Percentiles rank a stretch among this genome's conserved stretches.
Evolutionary conservation across 495 filamentous ascomycete genomes (phyloP).

Genomic region (Hypoxylon cercidicola): DNA sequence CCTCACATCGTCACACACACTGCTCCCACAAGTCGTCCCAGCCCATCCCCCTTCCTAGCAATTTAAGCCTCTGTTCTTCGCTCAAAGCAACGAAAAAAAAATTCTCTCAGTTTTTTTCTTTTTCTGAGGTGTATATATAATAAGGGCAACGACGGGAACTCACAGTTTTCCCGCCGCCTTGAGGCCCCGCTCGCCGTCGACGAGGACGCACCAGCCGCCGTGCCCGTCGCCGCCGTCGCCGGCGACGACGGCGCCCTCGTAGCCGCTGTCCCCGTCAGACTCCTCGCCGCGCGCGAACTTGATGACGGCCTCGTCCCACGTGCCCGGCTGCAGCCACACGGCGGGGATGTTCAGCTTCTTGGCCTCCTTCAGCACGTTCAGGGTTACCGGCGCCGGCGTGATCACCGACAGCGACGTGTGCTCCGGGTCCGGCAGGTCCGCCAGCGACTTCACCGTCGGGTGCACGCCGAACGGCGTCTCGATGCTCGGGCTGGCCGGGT

Average conservation of each 20-base stretch:
- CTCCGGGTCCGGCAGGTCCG: conserved; percentile 68
- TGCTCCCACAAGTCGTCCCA: conserved; percentile 36
- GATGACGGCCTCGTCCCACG: conserved; percentile 78
- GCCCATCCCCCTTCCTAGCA: conserved; percentile 22
- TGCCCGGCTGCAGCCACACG: conserved; percentile 94
- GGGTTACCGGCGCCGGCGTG: conserved; percentile 82
- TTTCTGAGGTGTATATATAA: too few relatives aligned
- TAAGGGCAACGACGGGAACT: conserved; percentile 17
- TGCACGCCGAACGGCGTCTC: conserved; percentile 60
- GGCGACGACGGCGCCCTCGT: conserved; percentile 71
- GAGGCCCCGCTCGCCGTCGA: conserved; percentile 82
- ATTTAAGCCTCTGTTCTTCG: conserved; percentile 35
- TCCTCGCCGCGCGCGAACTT: conserved; percentile 67
- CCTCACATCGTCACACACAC: conserved; percentile 27
- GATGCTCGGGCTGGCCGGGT: conserved; percentile 71
- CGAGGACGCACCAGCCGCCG: conserved; percentile 92
- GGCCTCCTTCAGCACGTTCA: conserved; percentile 77
- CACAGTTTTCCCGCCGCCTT: conserved; percentile 64
- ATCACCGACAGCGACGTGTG: conserved; percentile 86
- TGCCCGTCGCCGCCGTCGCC: conserved; percentile 72
- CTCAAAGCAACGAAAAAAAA: not conserved
- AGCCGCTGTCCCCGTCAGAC: conserved; percentile 55
- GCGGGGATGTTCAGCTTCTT: conserved; percentile 79
- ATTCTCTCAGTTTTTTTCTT: too few relatives aligned
- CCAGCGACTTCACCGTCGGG: conserved; percentile 72